Conservation (phyloP, 371 early-diverging fungal genomes). For the Lichtheimia corymbifera region DNA sequence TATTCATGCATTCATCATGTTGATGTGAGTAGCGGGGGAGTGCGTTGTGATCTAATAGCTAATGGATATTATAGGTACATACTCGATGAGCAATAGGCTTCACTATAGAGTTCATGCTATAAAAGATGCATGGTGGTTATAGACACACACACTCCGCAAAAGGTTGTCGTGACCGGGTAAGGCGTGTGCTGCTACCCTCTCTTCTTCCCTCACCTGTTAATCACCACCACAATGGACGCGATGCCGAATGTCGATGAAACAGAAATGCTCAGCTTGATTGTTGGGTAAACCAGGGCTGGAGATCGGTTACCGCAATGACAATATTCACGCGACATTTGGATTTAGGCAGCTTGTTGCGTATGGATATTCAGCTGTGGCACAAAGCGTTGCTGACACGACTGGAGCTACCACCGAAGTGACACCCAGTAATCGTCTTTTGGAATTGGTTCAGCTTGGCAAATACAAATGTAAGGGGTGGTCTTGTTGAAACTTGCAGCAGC, state of each 20-base stretch:
- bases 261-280: conserved; percentile 59
- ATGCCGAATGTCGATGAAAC: conserved; percentile 26
- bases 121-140: no score
- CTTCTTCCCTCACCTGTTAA: no score
- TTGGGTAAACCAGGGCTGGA: conserved; percentile 38
- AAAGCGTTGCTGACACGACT: conserved; percentile 62
- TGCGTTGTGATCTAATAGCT: no score
- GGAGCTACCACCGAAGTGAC: conserved; percentile 50
- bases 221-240: not conserved
- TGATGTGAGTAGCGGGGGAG: no score
- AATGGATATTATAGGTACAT: no score
- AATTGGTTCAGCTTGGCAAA: conserved; percentile 54
- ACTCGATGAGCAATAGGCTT: no score
- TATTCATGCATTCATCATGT: no score
- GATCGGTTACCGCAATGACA: not conserved
- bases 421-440: conserved; percentile 55
- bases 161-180: no score
- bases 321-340: not conserved
- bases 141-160: no score
- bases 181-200: no score
- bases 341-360: conserved; percentile 65
- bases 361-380: conserved; percentile 64
- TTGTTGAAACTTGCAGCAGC: not conserved
- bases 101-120: no score
- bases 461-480: conserved; percentile 34